Conservation (phyloP, 2,329 filamentous ascomycete genomes). For the Monilinia vaccinii-corymbosi region DNA sequence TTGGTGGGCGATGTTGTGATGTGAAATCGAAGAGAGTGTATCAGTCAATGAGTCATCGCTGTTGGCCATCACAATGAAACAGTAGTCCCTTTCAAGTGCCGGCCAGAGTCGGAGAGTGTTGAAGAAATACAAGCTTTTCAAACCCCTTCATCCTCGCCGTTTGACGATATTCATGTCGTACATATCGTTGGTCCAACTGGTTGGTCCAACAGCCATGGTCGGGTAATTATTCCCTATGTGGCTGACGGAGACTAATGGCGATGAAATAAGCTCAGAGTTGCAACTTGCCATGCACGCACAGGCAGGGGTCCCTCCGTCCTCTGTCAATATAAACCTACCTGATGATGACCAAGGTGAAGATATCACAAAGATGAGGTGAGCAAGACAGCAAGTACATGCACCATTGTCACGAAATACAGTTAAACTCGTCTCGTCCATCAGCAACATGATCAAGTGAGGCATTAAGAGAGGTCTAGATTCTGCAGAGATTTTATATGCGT, state of each 20-base stretch:
- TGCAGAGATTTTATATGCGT: no score
- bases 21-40: background rate
- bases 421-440: no score
- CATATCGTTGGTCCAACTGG: background rate
- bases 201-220: background rate
- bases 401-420: no score
- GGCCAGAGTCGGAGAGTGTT: background rate
- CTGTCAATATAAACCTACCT: slow-evolving; percentile 2
- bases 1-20: background rate
- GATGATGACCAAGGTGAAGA: no score
- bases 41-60: background rate
- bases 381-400: no score
- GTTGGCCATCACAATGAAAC: background rate
- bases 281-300: background rate
- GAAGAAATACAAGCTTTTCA: background rate
- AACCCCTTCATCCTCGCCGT: background rate
- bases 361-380: no score
- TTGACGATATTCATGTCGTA: background rate
- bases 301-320: background rate
- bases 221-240: background rate
- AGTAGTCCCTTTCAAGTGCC: background rate
- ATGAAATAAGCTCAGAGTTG: slow-evolving; percentile 5
- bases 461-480: no score
- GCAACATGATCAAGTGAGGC: no score
- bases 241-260: background rate